Base-by-base conservation (phyloP, 805 yeast genomes). In the Brettanomyces sp. region DNA sequence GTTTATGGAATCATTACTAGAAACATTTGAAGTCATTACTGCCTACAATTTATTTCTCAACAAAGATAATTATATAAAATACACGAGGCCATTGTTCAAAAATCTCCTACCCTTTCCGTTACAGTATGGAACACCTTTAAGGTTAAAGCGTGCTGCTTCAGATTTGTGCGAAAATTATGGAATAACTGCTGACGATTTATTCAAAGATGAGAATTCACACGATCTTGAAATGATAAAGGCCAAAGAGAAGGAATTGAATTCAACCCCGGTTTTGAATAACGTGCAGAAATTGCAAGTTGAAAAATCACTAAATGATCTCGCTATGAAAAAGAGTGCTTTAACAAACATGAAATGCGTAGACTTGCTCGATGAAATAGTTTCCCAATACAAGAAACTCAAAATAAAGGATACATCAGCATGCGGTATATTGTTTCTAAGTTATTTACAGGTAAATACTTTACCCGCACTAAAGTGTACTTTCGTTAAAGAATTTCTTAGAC, bases 41-140 rank as follows among this genome's bases (percentile, higher is more conserved):
- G 73, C 72, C 46, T 82, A 81, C 57, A 76, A 77, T 43, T 59
- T 79, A 34, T 82, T 74, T 52, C 61, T 80, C 41, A 75, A 79
- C 53, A 68, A 72, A 25, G 63, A 60, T 14, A 83, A 84, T 58
- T 84, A 82, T 59, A 83, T 77, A 48, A 58, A 66, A 11, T 80
- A 72, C 52, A 76, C 88, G 4, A 68, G 86, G 49, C 73, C 73
- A 22, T 54, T 73, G 14, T 81, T 81, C 56, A 65, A 69, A 39
- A 53, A 65, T 4, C 71, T 76, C 46, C 60, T 82, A 18, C 82
- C 85, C 5, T 84, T 83, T 64, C 91, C 90, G 8, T 72, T 82
- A 75, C 85, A 82, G 74, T 83, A 82, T 57, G 76, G 76, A 49
- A 78, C 82, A 22, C 89, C 90, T 1, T 51, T 77, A 36, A 65